Percentiles rank a stretch among this genome's conserved stretches.
Conservation (phyloP, 345 rosid species). For the Salix exigua region DNA sequence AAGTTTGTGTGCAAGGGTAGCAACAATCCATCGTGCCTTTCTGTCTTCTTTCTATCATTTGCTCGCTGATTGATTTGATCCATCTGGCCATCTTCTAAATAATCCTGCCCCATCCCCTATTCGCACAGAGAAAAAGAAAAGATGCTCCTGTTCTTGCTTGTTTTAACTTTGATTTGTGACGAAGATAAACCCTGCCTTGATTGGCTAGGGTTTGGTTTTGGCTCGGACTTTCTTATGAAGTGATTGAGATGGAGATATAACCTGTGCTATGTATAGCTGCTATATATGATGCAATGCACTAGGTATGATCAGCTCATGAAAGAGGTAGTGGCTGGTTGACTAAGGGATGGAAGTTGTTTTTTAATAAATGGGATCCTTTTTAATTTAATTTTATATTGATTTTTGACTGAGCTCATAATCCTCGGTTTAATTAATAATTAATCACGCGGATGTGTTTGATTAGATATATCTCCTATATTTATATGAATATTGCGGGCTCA, state of each 20-base stretch:
- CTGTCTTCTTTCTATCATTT: constrained; percentile 14
- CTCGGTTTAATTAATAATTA: too few relatives aligned
- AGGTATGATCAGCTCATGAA: background rate
- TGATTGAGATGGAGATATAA: background rate
- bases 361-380: too few relatives aligned
- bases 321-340: background rate
- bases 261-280: background rate
- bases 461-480: too few relatives aligned
- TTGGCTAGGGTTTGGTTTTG: background rate
- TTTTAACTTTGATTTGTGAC: background rate
- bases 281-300: background rate
- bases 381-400: too few relatives aligned
- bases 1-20: constrained; percentile 19
- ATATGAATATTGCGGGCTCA: too few relatives aligned
- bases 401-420: too few relatives aligned
- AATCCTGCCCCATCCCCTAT: background rate
- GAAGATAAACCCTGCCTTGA: background rate
- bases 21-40: constrained; percentile 4
- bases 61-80: constrained; percentile 3
- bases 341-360: too few relatives aligned
- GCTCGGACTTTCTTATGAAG: background rate
- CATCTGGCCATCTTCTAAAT: background rate
- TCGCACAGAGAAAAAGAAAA: background rate
- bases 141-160: background rate
- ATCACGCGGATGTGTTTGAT: too few relatives aligned